Percentiles rank a stretch among this genome's conserved stretches.
Evolutionary conservation across 352 stramenopile genomes (phyloP).

Genomic region (Phytophthora pistaciae): DNA sequence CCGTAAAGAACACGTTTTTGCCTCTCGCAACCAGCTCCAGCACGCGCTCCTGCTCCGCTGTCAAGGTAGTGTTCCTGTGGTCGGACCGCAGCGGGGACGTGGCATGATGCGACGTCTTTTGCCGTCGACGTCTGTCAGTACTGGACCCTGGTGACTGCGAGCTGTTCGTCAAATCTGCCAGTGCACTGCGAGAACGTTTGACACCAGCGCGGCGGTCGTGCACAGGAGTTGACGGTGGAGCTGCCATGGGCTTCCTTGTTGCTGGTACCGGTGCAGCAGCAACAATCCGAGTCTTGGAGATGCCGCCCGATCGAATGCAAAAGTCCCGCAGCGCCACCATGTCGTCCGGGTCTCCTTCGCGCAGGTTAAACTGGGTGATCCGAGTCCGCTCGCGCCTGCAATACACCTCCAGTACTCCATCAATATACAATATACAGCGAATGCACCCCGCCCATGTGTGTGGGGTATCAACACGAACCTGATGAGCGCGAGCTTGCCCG

Average conservation of each 20-base stretch:
- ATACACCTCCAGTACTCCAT: not conserved
- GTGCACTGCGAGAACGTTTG: constrained; percentile 37
- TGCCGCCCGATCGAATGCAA: constrained; percentile 53
- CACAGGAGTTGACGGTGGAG: constrained; percentile 6
- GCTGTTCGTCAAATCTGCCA: constrained; percentile 43
- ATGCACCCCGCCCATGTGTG: not conserved
- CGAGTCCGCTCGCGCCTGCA: constrained; percentile 52
- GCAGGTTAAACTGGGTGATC: constrained; percentile 77
- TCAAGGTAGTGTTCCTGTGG: constrained; percentile 28
- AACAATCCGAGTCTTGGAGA: constrained; percentile 38
- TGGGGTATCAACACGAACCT: constrained; percentile 34
- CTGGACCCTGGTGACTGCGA: constrained; percentile 29
- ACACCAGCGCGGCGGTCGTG: constrained; percentile 16
- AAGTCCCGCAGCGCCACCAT: constrained; percentile 63
- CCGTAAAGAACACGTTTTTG: constrained; percentile 91
- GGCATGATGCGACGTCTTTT: constrained; percentile 17
- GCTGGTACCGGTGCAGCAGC: constrained; percentile 32
- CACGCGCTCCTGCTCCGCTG: constrained; percentile 55
- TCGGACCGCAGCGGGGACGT: constrained; percentile 8
- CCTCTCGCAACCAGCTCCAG: constrained; percentile 43
- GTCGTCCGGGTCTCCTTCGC: constrained; percentile 44
- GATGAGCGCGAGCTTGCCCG: constrained; percentile 78
- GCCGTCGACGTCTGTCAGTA: constrained; percentile 4
- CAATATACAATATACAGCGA: not conserved
- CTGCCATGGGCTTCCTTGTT: constrained; percentile 13